A percentile compares a stretch with the other conserved stretches of the same genome.
phyloP scores from a whole-genome alignment of 352 stramenopile species.

The Globisporangium heterothallicum region DNA sequence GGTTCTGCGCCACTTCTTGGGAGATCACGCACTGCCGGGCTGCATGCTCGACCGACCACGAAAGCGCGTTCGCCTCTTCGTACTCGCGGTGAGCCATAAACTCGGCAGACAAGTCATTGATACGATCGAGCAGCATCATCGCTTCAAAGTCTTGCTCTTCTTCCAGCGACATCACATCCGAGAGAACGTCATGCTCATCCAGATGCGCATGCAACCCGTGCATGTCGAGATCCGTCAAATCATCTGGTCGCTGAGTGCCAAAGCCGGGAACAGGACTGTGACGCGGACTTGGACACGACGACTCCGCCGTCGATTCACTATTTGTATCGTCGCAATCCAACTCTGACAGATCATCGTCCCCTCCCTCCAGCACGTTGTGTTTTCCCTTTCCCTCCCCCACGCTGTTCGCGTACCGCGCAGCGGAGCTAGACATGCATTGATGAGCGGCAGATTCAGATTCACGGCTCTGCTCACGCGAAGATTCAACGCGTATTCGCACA shows the following conservation, averaged over 20 bases:
- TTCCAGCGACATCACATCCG: constrained; percentile 43
- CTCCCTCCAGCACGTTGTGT: background rate
- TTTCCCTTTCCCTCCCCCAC: constrained; percentile 1
- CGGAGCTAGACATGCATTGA: no score
- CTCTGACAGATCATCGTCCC: constrained; percentile 51
- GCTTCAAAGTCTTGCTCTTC: constrained; percentile 64
- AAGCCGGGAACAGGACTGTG: constrained; percentile 33
- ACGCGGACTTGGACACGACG: constrained; percentile 62
- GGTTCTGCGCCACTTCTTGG: constrained; percentile 59
- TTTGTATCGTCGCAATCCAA: constrained; percentile 70
- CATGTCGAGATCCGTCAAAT: constrained; percentile 4
- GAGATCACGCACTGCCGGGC: constrained; percentile 54
- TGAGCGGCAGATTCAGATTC: constrained; percentile 5
- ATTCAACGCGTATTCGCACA: constrained; percentile 1
- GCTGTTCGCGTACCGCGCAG: no score
- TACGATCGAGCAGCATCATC: constrained; percentile 57
- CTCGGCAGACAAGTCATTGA: constrained; percentile 55
- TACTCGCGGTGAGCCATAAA: constrained; percentile 67
- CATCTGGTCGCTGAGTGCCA: constrained; percentile 21
- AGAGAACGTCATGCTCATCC: constrained; percentile 51
- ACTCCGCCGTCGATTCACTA: constrained; percentile 69
- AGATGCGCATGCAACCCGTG: constrained; percentile 13
- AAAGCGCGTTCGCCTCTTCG: constrained; percentile 61
- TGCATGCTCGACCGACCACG: constrained; percentile 72
- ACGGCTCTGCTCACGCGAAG: background rate